Evolutionary conservation across 192 early-diverging fungal species (phyloP).

Genomic region (Tieghemiomyces parasiticus): DNA sequence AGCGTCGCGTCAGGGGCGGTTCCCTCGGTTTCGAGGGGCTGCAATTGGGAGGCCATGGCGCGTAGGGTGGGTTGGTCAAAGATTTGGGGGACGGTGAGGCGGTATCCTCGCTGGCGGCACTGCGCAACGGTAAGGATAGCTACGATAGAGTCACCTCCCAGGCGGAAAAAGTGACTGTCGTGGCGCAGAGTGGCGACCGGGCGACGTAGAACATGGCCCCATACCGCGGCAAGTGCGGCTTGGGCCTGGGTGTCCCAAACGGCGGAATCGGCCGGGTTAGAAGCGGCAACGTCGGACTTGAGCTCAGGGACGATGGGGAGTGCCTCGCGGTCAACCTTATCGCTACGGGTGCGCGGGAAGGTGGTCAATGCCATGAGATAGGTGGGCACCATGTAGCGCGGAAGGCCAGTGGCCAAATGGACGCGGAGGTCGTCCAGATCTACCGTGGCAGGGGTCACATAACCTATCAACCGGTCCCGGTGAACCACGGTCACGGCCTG

Average conservation of each 20-base stretch:
- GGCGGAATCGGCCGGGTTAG: too few relatives aligned
- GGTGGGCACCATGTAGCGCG: background rate
- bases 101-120: background rate
- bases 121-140: background rate
- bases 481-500: background rate
- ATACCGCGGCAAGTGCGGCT: too few relatives aligned
- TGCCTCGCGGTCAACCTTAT: background rate
- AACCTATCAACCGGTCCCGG: background rate
- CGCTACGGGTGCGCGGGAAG: background rate
- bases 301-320: too few relatives aligned
- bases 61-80: background rate
- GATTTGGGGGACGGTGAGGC: background rate
- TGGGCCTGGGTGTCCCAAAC: too few relatives aligned
- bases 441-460: background rate
- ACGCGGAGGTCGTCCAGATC: background rate
- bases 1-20: background rate
- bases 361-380: background rate
- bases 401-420: too few relatives aligned
- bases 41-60: background rate
- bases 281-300: too few relatives aligned
- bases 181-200: too few relatives aligned
- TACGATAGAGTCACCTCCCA: background rate
- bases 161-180: background rate
- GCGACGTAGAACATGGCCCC: too few relatives aligned
- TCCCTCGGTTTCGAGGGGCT: too few relatives aligned